A percentile compares a stretch with the other conserved stretches of the same genome.
Evolutionary conservation across 345 rosid species (phyloP).

Genomic region (Bruguiera gymnorhiza): DNA sequence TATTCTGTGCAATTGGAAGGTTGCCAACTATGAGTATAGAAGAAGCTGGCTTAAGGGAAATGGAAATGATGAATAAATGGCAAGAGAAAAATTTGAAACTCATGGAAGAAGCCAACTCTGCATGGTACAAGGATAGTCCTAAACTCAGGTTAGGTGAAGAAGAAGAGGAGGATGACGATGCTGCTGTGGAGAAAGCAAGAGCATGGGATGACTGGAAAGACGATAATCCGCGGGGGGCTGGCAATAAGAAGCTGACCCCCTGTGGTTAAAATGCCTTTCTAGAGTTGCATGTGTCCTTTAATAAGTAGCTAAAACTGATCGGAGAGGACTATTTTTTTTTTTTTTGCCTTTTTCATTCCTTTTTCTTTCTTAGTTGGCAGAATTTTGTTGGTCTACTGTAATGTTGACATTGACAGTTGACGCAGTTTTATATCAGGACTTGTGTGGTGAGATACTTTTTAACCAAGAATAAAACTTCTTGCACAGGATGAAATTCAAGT

Average conservation of each 20-base stretch:
- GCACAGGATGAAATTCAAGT: too few relatives aligned
- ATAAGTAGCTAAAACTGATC: neutral
- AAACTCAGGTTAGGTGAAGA: conserved; percentile 36
- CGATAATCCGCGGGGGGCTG: conserved; percentile 96
- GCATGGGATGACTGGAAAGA: conserved; percentile 98
- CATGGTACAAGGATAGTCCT: conserved; percentile 68
- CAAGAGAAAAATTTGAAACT: conserved; percentile 73
- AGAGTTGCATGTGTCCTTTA: neutral
- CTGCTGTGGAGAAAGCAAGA: conserved; percentile 69
- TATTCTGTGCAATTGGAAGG: conserved; percentile 33
- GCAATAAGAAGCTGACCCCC: conserved; percentile 92
- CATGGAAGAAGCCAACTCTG: conserved; percentile 86
- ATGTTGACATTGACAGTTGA: too few relatives aligned
- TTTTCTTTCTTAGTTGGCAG: too few relatives aligned
- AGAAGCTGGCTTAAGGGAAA: conserved; percentile 92
- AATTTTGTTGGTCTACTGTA: too few relatives aligned
- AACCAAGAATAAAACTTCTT: too few relatives aligned
- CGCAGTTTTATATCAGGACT: too few relatives aligned
- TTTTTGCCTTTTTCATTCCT: neutral
- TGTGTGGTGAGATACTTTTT: too few relatives aligned
- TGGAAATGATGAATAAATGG: conserved; percentile 91
- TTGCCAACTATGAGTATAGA: conserved; percentile 99
- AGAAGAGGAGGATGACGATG: conserved; percentile 63
- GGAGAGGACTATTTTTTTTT: too few relatives aligned
- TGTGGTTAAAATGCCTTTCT: conserved; percentile 51